Base-by-base conservation (phyloP, 164 flowering plant genomes). In the Brasenia schreberi region DNA sequence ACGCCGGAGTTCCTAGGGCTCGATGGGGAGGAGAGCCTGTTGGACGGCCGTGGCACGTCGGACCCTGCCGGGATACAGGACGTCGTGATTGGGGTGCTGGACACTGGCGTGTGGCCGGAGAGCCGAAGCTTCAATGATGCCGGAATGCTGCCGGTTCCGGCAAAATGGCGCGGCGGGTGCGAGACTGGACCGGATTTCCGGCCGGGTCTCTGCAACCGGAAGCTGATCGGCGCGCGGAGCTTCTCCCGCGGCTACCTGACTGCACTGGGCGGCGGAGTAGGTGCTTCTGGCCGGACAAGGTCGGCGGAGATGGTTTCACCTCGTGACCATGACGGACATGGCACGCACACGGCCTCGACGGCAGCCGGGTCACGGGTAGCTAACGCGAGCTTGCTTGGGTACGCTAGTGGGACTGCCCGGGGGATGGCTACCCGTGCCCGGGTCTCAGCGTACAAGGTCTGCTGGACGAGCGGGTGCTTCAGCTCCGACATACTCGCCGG, bases 101-200 rank as follows among this genome's bases (percentile, higher is more conserved):
- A 90, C 80, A 85, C 96, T 0, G 98, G 98, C 4, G 84, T 79
- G 11, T 90, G 96, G 98, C 98, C 98, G 0, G 96, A 90, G 70
- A 43, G 68, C 18, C 66, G 73, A 63, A 85, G 96, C 75, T 92
- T 66, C 43, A 81, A 83, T 23, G 98, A 90, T 75, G 64, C 69
- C 4, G 97, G 88, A 7, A 73, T 88, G 27, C 94, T 87, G 0
- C 78, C 93, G 0, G 77, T 88, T 0, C 98, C 96, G 0, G 68
- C 63, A 1, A 43, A 64, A 45, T 92, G 98, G 98, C 84, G 82
- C 61, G 98, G 98, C 5, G 68, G 56, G 61, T 93, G 98, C 52
- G 84, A 86, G 66, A 69, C 4, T 0, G 84, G 88, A 0, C 80
- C 33, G 52, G 78, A 61, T 69, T 92, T 88, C 76, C 74, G 18